These are phyloP conservation scores for Spinacia oleracea DNA, from an alignment of 179 eudicot species.

Conservation along the genomic window DNA sequence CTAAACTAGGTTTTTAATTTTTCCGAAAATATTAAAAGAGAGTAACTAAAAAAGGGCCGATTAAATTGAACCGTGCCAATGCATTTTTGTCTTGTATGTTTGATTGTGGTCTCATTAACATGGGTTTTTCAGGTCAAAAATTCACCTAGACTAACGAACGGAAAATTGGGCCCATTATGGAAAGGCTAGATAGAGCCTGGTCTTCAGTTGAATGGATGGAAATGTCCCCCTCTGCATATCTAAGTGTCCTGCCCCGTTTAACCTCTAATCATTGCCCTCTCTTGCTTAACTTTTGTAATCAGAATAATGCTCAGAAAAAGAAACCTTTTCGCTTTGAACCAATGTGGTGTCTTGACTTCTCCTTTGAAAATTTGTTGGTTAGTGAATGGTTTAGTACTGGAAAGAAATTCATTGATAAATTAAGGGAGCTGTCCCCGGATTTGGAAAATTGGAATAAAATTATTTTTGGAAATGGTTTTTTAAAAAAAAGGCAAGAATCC, in stretches of 20 bases:
- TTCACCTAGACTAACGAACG: not conserved
- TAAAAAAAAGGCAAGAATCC: no score
- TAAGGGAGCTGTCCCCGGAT: not conserved
- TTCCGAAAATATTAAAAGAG: no score
- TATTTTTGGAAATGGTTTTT: no score
- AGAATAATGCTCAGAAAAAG: no score
- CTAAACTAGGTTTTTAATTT: no score
- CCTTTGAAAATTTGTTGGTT: not conserved
- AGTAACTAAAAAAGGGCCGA: no score
- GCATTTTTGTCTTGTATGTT: not conserved
- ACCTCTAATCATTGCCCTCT: not conserved
- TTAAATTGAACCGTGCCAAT: not conserved
- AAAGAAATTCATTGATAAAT: not conserved
- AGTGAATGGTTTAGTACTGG: not conserved
- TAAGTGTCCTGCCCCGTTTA: not conserved
- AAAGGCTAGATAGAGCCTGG: not conserved
- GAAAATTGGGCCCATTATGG: not conserved
- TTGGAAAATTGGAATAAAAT: not conserved
- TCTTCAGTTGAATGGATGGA: not conserved
- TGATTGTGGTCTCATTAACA: not conserved
- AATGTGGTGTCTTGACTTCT: not conserved
- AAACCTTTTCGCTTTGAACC: not conserved
- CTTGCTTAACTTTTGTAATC: not conserved
- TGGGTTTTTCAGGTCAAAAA: not conserved
- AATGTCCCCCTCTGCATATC: not conserved